Conservation (phyloP, 163 green algal species). For the Chlamydomonas reinhardtii region DNA sequence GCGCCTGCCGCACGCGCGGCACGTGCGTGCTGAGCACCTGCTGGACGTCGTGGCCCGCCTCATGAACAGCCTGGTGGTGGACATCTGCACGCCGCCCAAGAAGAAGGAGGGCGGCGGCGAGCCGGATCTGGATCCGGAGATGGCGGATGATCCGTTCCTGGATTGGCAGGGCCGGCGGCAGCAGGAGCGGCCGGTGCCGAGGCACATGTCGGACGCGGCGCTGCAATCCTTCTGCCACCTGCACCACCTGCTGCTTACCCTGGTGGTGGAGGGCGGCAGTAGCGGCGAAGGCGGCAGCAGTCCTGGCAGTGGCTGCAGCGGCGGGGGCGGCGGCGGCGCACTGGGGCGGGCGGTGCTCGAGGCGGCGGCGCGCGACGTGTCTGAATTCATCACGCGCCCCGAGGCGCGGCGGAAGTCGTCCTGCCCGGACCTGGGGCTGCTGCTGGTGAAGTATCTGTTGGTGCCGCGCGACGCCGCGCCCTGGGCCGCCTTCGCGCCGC, state of each 20-base stretch:
- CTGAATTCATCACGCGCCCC: neutral
- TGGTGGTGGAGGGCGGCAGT: conserved; percentile 5
- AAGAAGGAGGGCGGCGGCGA: too few relatives aligned
- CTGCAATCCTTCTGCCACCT: conserved; percentile 55
- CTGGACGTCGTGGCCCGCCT: conserved; percentile 9
- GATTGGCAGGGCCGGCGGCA: too few relatives aligned
- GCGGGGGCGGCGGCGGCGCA: too few relatives aligned
- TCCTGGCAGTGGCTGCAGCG: too few relatives aligned
- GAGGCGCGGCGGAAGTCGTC: conserved; percentile 12
- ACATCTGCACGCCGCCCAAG: neutral
- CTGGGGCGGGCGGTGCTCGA: neutral
- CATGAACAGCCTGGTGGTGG: conserved; percentile 48
- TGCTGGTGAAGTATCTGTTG: conserved; percentile 54
- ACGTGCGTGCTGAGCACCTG: neutral
- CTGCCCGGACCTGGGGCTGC: conserved; percentile 48
- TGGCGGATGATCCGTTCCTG: too few relatives aligned
- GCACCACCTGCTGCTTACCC: conserved; percentile 48
- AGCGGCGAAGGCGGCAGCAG: neutral
- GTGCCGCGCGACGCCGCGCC: conserved; percentile 39
- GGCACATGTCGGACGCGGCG: conserved; percentile 32
- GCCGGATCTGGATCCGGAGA: too few relatives aligned
- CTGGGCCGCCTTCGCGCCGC: conserved; percentile 40
- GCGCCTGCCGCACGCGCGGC: neutral
- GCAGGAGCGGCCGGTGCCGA: neutral
- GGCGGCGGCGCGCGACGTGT: conserved; percentile 4